Conservation (phyloP, 2,329 filamentous ascomycete genomes). For the Aureobasidium leucospermi region DNA sequence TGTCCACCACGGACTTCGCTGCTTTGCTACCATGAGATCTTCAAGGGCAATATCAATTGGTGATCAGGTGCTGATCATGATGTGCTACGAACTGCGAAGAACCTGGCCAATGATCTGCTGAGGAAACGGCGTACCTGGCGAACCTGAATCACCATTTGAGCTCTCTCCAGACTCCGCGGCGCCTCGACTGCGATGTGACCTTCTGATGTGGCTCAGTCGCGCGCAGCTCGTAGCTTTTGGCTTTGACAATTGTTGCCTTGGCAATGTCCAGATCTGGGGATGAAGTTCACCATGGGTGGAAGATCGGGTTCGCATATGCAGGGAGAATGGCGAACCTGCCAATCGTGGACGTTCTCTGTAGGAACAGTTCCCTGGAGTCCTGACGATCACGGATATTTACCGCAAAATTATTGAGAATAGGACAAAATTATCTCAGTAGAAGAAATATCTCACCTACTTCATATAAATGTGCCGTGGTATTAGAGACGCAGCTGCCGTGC, state of each 20-base stretch:
- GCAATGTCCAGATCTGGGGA: background rate
- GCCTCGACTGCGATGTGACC: background rate
- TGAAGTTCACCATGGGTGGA: background rate
- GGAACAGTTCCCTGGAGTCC: background rate
- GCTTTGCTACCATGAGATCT: too few relatives aligned
- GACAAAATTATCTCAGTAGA: background rate
- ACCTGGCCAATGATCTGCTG: background rate
- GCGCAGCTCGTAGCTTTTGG: background rate
- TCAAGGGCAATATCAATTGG: too few relatives aligned
- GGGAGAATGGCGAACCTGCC: conserved; percentile 8
- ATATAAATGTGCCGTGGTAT: background rate
- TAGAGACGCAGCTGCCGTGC: background rate
- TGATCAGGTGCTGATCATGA: too few relatives aligned
- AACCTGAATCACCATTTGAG: background rate
- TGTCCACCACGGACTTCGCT: too few relatives aligned
- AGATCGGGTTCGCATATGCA: conserved; percentile 11
- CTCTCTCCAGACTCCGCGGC: background rate
- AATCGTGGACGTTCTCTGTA: background rate
- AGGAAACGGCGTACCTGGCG: background rate
- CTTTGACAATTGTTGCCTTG: background rate
- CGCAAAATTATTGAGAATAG: background rate
- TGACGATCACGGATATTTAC: background rate
- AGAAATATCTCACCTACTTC: background rate
- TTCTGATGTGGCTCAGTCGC: background rate
- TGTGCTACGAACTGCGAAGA: background rate